A percentile compares a stretch with the other conserved stretches of the same genome.
phyloP scores from a whole-genome alignment of 495 filamentous ascomycete species.

The Echria macrotheca region DNA sequence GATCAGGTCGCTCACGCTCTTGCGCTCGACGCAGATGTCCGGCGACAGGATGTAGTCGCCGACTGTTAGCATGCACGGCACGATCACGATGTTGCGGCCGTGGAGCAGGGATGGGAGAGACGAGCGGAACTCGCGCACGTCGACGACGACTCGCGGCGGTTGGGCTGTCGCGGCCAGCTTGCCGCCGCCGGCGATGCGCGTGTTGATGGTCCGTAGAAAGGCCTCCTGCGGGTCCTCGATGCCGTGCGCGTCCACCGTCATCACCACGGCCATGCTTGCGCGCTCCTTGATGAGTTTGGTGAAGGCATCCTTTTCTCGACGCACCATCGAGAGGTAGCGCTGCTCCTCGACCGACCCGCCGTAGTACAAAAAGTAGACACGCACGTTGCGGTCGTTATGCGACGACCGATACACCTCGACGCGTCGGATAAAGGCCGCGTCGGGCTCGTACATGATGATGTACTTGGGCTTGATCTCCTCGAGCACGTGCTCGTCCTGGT shows the following conservation, averaged over 20 bases:
- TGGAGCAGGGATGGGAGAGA: slow-evolving; percentile 88
- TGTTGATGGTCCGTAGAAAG: slow-evolving; percentile 94
- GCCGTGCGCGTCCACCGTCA: slow-evolving; percentile 63
- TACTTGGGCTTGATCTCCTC: slow-evolving; percentile 91
- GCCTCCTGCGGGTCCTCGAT: slow-evolving; percentile 82
- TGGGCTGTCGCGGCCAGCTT: slow-evolving; percentile 79
- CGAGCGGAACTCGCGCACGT: slow-evolving; percentile 92
- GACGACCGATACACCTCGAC: slow-evolving; percentile 95
- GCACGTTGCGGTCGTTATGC: slow-evolving; percentile 79
- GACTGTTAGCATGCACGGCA: slow-evolving; percentile 93
- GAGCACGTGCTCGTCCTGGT: slow-evolving; percentile 91
- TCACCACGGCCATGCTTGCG: slow-evolving; percentile 82
- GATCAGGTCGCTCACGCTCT: slow-evolving; percentile 86
- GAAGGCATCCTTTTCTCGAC: slow-evolving; percentile 92
- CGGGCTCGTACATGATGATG: slow-evolving; percentile 98
- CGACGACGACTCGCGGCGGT: slow-evolving; percentile 90
- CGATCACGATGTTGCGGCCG: slow-evolving; percentile 73
- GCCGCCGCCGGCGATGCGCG: slow-evolving; percentile 91
- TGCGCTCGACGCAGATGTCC: slow-evolving; percentile 87
- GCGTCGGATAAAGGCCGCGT: slow-evolving; percentile 88
- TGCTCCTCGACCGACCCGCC: slow-evolving; percentile 94
- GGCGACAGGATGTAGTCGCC: slow-evolving; percentile 94
- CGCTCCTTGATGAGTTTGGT: slow-evolving; percentile 90
- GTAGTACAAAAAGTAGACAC: slow-evolving; percentile 96
- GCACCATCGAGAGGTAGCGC: slow-evolving; percentile 80